Base-by-base conservation (phyloP, 441 rosid species). In the Dalechampia spathulata region DNA sequence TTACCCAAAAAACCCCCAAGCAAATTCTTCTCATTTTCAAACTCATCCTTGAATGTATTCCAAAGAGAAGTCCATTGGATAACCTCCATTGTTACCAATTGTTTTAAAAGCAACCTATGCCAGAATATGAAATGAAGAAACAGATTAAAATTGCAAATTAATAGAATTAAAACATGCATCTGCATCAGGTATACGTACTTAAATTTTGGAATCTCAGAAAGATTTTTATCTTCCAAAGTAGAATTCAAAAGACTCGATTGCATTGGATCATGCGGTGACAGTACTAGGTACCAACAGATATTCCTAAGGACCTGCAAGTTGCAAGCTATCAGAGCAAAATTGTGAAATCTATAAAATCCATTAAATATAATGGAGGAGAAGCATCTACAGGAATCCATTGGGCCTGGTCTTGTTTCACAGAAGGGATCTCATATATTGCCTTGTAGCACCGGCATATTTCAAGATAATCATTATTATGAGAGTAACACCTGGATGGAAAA, bases 21-120 rank as follows among this genome's bases (percentile, higher is more conserved):
- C 83, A 86, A 71, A 79, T 80, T 69, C 77, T 83, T 84, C 72
- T 90, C 99, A 58, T 77, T 75, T 64, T 86, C 95, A 69, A 94
- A 94, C 70, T 94, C 99, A 56, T 79, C 88, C 65, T 83, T 74
- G 69, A 79, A 90, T 22, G 76, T 67, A 77, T 78, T 81, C 98
- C 96, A 90, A 44, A 94, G 90, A 53, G 94, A 61, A 57, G 96
- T 94, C 99, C 98, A 87, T 42, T 80, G 95, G 64, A 90, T 78
- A 60, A 90, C 98, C 79, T 94, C 99, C 98, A 94, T 84, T 44
- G 96, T 90, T 46, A 94, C 90, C 66, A 94, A 70, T 66, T 93
- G 94, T 64, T 90, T 93, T 71, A 93, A 72, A 51, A 90, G 82
- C 83, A 82, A 68, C 78, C 99, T 93, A 63, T 12, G 32, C 39